Conservation (phyloP, 225 moss, liverwort and hornwort species). For the Physcomitrellopsis africana region DNA sequence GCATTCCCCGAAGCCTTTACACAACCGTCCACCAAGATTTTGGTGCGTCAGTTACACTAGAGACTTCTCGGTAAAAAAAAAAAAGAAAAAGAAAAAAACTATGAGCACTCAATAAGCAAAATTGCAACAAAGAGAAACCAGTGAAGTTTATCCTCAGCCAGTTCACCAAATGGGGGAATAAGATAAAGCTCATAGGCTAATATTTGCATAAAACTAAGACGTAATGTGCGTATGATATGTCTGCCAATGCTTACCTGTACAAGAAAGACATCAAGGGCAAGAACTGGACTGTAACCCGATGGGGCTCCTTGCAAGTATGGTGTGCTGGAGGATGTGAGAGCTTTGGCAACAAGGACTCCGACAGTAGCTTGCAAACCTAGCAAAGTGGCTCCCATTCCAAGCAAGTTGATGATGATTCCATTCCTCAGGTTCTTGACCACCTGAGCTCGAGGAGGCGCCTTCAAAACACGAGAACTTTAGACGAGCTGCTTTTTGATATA, state of each 20-base stretch:
- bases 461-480: not conserved
- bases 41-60: slow-evolving; percentile 10
- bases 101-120: too few species aligned
- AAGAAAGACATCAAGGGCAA: slow-evolving; percentile 81
- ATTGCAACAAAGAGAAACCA: not conserved
- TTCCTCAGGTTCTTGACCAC: slow-evolving; percentile 85
- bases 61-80: slow-evolving; percentile 7
- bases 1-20: slow-evolving; percentile 92
- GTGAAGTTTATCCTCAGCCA: not conserved
- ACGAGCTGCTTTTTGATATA: too few species aligned
- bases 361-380: slow-evolving; percentile 84
- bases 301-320: slow-evolving; percentile 76
- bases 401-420: slow-evolving; percentile 71
- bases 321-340: slow-evolving; percentile 74
- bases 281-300: slow-evolving; percentile 68
- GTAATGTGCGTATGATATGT: not conserved
- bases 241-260: slow-evolving; percentile 63
- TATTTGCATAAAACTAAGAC: not conserved
- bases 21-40: slow-evolving; percentile 7
- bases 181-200: not conserved
- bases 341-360: slow-evolving; percentile 77
- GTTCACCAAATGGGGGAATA: not conserved
- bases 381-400: slow-evolving; percentile 74
- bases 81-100: too few species aligned
- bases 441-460: slow-evolving; percentile 85